Evolutionary conservation across 2,329 filamentous ascomycete species (phyloP), one percentile per base, ranked within the genome.

Genomic region (Alternaria rosae): DNA sequence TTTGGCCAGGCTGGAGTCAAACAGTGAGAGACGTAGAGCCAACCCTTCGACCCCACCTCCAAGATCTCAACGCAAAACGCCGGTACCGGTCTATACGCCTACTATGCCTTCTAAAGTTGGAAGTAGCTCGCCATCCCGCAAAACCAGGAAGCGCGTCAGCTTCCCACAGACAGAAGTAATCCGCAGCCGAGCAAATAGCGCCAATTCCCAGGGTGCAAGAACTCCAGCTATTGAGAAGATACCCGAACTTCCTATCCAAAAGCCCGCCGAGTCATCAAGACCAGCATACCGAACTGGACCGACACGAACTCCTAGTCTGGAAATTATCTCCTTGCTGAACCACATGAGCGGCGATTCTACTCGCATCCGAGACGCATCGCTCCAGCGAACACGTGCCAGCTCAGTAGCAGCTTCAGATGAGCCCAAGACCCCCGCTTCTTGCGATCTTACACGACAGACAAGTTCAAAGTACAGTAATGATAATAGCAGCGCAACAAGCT

Each of bases 1-100:
- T 2, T 42, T 74, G 6, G 48, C 66, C 6, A 69, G 62, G 21
- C 55, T 74, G 10, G 70, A 74, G 35, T 61, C 54, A 11, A 71
- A 71, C 54, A 69, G 60, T 12, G 61, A 60, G 23, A 62, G 41
- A 26, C 59, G 61, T 41, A 65, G 23, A 54, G 43, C 32, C 38
- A 51, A 32, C 57, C 57, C 57, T 15, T 44, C 10, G 28, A 51
- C 32, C n/a, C 57, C 64, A 8, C 45, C 59, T 17, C 35, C 48
- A 20, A 32, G 58, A 10, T 57, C 58, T 43, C 55, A 51, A 5
- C 26, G 32, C 44, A 54, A 51, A 20, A 50, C 55, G 11, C 56
- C 44, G 21, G 23, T 48, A 20, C 51, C 50, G 17, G 45, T 47
- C 3, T 59, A 55, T 20, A 42, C 32, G 15, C 57, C 25, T 21